Percentiles rank a stretch among this genome's conserved stretches.
Conservation (phyloP, 257 asterid genomes). For the Forsythia suspensa region DNA sequence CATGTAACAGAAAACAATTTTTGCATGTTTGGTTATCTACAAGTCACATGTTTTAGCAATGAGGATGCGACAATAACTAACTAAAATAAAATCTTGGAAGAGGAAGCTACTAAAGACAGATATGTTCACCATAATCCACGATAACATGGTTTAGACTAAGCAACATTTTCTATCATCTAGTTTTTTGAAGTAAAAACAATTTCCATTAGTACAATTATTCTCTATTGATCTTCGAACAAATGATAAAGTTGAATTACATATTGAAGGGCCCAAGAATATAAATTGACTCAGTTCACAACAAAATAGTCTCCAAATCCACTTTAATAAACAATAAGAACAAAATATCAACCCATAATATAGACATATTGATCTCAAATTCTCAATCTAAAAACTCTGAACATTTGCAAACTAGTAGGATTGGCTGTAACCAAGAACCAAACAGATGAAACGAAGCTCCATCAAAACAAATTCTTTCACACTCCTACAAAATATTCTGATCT, state of each 20-base stretch:
- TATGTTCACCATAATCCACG: not conserved
- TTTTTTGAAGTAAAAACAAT: not conserved
- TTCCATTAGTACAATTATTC: not conserved
- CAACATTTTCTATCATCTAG: too few species aligned
- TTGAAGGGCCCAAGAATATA: not conserved
- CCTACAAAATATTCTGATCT: not conserved
- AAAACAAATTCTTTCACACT: not conserved
- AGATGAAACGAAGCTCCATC: constrained; percentile 4
- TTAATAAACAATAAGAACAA: not conserved
- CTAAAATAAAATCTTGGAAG: not conserved
- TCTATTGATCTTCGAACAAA: not conserved
- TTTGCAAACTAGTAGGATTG: not conserved
- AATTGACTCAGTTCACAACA: not conserved
- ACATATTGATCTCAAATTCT: not conserved
- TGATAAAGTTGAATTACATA: not conserved
- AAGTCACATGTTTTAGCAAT: not conserved
- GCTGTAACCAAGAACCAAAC: constrained; percentile 1
- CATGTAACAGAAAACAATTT: too few species aligned
- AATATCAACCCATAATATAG: not conserved
- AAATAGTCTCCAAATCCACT: not conserved
- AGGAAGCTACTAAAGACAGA: not conserved
- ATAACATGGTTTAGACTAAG: not conserved
- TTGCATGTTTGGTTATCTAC: not conserved
- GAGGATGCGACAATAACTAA: not conserved
- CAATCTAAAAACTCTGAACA: constrained; percentile 1